Evolutionary conservation across 148 eudicot genomes (phyloP).

Genomic region (Heliosperma pusillum): DNA sequence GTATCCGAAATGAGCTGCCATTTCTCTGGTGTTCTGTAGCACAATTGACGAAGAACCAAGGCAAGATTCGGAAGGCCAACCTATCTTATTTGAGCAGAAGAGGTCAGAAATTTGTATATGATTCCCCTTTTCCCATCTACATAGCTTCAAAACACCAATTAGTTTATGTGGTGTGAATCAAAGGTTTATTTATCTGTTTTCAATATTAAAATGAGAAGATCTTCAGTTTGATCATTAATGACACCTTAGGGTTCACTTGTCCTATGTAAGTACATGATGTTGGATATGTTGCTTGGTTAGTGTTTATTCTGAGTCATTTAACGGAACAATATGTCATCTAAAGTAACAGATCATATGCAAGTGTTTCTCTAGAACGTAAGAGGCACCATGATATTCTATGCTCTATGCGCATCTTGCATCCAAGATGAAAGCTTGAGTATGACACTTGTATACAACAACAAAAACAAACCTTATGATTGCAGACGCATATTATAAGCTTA

Average conservation of each 20-base stretch:
- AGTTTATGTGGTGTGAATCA: neutral
- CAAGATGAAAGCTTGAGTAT: neutral
- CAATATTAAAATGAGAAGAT: neutral
- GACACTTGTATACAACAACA: too few relatives aligned
- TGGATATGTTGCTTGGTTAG: neutral
- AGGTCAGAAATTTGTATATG: constrained; percentile 30
- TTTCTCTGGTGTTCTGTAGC: constrained; percentile 25
- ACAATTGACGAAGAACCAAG: constrained; percentile 38
- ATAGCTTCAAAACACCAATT: neutral
- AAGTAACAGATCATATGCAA: neutral
- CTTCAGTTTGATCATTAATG: too few relatives aligned
- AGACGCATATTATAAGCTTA: too few relatives aligned
- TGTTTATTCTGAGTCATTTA: neutral
- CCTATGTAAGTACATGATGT: neutral
- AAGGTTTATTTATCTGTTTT: neutral
- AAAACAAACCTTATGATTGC: too few relatives aligned
- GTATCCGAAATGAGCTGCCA: neutral
- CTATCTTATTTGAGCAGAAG: constrained; percentile 48
- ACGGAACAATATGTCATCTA: neutral
- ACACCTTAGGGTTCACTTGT: neutral
- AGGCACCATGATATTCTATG: neutral
- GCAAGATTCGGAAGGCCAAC: constrained; percentile 50
- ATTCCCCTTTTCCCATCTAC: neutral
- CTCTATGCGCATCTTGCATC: neutral
- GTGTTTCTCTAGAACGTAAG: neutral